Evolutionary conservation across 805 yeast genomes (phyloP).

Genomic region (Metschnikowia aberdeeniae): DNA sequence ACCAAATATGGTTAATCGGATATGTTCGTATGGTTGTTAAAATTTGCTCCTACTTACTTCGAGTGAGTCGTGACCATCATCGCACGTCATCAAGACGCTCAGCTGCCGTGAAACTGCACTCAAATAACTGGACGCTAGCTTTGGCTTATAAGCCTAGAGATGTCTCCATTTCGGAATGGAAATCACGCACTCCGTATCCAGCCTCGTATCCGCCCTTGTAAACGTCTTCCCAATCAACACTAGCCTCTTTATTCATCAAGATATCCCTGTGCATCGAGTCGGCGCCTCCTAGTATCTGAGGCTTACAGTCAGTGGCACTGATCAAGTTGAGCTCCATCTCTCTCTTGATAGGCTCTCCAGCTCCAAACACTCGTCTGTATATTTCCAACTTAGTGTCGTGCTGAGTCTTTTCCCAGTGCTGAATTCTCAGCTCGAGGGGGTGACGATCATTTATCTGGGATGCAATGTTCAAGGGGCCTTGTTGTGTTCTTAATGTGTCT

Average conservation of each 20-base stretch:
- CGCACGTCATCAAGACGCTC: not conserved
- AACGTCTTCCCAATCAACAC: slow-evolving; percentile 92
- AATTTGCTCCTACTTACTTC: not conserved
- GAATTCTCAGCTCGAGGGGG: slow-evolving; percentile 75
- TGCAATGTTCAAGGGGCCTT: slow-evolving; percentile 58
- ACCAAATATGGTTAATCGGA: too few relatives aligned
- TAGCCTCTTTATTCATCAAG: slow-evolving; percentile 67
- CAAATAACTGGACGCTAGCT: too few relatives aligned
- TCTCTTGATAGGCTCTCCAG: slow-evolving; percentile 90
- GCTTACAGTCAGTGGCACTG: slow-evolving; percentile 64
- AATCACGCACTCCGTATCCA: slow-evolving; percentile 42
- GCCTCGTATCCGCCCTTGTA: slow-evolving; percentile 56
- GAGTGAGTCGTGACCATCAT: not conserved
- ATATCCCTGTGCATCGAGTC: slow-evolving; percentile 70
- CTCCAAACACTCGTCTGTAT: slow-evolving; percentile 80
- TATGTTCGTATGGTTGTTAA: too few relatives aligned
- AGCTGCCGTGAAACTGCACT: not conserved
- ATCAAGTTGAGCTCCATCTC: slow-evolving; percentile 84
- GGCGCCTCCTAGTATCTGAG: slow-evolving; percentile 56
- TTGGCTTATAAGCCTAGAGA: slow-evolving; percentile 45
- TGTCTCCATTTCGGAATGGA: slow-evolving; percentile 73
- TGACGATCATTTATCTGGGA: slow-evolving; percentile 73
- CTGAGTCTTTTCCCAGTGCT: slow-evolving; percentile 78
- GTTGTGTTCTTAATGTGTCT: slow-evolving; percentile 61
- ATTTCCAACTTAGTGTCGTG: slow-evolving; percentile 66